Evolutionary conservation across 345 rosid species (phyloP), one percentile per base, ranked within the genome.

Genomic region (Eucalyptus dawsonii): DNA sequence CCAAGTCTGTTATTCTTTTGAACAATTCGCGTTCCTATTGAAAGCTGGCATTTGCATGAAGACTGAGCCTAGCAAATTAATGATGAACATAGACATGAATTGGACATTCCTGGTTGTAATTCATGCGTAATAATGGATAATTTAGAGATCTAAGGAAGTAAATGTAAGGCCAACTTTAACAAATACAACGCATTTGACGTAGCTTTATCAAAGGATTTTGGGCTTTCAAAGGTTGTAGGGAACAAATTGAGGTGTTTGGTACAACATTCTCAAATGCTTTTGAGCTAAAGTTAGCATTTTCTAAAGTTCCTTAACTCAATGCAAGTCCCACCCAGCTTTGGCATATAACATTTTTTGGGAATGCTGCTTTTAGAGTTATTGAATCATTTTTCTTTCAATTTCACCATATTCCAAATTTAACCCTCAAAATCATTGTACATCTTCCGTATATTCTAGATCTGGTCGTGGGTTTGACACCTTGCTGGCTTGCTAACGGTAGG

Each of bases 181-280:
- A 72, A 31, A 34, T 5, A 17, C 1, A 1, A 9, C 5, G 14
- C 14, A 21, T 17, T 17, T 7, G 6, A 3, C 13, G 3, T 6
- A 17, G 5, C 12, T 34, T 69, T 69, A 6, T 69, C 24, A 34
- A 69, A 69, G 24, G 24, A 17, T 17, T 34, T 5, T 69, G 44
- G 44, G 25, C 44, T 42, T 37, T 72, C 45, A 72, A 37, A 72
- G 12, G 81, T 22, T 72, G 40, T 9, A 37, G 7, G 81, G 25
- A 72, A 31, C 11, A 19, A 19, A 10, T 72, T 17, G 24, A 37
- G 27, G 40, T 19, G 25, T 72, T 34, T 19, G 81, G 14, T 72
- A 31, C 42, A 67, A 16, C 12, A 31, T 67, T 31, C 80, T 67
- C 11, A 15, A 67, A n/a, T 5, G 40, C 34, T 19, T 31, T 67